Conservation (phyloP, 371 early-diverging fungal species). For the Mortierella sp. region DNA sequence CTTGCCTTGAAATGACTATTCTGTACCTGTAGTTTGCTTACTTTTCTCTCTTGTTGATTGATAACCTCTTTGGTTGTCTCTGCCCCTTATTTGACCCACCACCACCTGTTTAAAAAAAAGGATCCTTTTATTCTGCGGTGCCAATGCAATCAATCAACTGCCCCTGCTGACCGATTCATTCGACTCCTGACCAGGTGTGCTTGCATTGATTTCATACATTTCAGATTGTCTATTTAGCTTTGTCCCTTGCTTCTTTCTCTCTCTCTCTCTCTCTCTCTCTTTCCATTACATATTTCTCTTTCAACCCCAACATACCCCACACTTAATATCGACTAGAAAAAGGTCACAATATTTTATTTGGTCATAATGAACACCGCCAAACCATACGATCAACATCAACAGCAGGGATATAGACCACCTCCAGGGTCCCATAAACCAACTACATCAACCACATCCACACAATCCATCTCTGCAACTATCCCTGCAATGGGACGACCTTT, state of each 20-base stretch:
- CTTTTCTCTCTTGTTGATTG: background rate
- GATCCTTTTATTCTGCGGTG: background rate
- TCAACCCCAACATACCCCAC: background rate
- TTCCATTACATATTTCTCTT: background rate
- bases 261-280: background rate
- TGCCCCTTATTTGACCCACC: constrained; percentile 3
- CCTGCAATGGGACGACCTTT: constrained; percentile 22
- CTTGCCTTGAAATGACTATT: too few relatives aligned
- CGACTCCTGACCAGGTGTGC: constrained; percentile 10
- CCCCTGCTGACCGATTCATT: constrained; percentile 21
- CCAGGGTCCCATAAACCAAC: background rate
- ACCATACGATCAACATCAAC: constrained; percentile 23
- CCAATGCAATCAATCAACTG: background rate
- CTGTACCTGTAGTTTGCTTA: background rate
- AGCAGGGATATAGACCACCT: constrained; percentile 7
- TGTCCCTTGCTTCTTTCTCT: background rate
- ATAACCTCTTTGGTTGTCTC: background rate
- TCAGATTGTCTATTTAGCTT: background rate
- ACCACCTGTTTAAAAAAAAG: constrained; percentile 6
- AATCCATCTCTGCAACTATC: background rate
- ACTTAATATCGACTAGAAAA: background rate
- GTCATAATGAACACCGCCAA: constrained; percentile 22
- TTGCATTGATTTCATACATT: background rate
- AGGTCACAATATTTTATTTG: too few relatives aligned
- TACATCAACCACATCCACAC: background rate